Evolutionary conservation across 345 rosid species (phyloP).

Genomic region (Euphorbia lathyris): DNA sequence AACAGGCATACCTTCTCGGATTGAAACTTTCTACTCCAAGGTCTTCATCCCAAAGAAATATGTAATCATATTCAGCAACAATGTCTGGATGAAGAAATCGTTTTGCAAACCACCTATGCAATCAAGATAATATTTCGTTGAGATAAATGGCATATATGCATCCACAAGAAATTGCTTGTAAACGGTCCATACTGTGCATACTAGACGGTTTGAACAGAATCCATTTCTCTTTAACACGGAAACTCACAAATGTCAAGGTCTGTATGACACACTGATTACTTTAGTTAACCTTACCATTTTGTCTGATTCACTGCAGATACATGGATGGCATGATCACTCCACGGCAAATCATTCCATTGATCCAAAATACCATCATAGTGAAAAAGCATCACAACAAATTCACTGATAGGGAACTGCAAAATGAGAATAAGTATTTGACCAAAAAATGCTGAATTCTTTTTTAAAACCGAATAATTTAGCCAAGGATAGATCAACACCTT

Average conservation of each 20-base stretch:
- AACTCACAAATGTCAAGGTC: not conserved
- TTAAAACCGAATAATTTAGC: slow-evolving; percentile 1
- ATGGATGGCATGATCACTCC: slow-evolving; percentile 43
- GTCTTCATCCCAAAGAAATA: slow-evolving; percentile 98
- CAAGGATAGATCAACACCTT: slow-evolving; percentile 40
- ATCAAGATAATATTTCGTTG: slow-evolving; percentile 5
- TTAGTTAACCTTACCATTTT: slow-evolving; percentile 39
- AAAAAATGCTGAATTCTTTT: not conserved
- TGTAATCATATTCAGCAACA: slow-evolving; percentile 63
- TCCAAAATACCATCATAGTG: slow-evolving; percentile 56
- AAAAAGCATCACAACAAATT: slow-evolving; percentile 53
- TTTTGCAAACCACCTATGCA: slow-evolving; percentile 91
- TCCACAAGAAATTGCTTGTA: not conserved
- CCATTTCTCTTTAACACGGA: not conserved
- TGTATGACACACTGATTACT: not conserved
- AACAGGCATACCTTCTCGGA: slow-evolving; percentile 47
- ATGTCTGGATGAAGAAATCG: slow-evolving; percentile 93
- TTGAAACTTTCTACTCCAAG: slow-evolving; percentile 75
- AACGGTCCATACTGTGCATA: too few relatives aligned
- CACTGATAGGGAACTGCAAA: slow-evolving; percentile 39
- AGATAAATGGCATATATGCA: not conserved
- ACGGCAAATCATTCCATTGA: slow-evolving; percentile 45
- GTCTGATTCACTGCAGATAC: slow-evolving; percentile 55
- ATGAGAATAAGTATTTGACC: slow-evolving; percentile 8
- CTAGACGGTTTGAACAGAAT: too few relatives aligned